These are phyloP conservation scores for Aspergillus chevalieri DNA, from an alignment of 2,329 filamentous ascomycete species.

Conservation along the genomic window DNA sequence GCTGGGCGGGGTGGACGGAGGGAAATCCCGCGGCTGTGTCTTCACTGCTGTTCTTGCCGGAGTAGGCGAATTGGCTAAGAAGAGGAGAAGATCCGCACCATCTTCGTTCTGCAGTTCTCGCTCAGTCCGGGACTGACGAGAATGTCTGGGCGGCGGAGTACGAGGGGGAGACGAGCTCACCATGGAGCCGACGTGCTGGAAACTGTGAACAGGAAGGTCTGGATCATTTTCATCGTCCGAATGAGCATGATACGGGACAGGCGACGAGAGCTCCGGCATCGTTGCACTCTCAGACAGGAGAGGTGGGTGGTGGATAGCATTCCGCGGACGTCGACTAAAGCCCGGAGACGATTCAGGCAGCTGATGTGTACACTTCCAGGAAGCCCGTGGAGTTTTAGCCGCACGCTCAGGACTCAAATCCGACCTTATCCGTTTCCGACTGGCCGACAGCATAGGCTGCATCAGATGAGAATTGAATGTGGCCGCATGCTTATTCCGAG, in stretches of 20 bases:
- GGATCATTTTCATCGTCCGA: conserved; percentile 76
- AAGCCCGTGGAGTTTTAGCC: conserved; percentile 55
- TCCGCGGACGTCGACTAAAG: conserved; percentile 70
- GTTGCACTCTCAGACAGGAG: conserved; percentile 73
- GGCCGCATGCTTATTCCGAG: conserved; percentile 38
- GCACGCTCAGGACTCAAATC: conserved; percentile 50
- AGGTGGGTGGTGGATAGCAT: conserved; percentile 46
- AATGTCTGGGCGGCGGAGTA: conserved; percentile 63
- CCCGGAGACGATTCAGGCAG: conserved; percentile 82
- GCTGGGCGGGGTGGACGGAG: conserved; percentile 70
- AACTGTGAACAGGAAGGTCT: conserved; percentile 57
- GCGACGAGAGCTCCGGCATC: conserved; percentile 58
- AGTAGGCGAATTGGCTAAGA: conserved; percentile 85
- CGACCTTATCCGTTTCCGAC: conserved; percentile 65
- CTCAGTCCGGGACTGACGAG: conserved; percentile 45
- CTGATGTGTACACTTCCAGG: conserved; percentile 72
- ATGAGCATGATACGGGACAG: conserved; percentile 24
- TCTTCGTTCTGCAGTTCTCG: conserved; percentile 62
- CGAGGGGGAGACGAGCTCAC: conserved; percentile 74
- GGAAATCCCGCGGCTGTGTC: conserved; percentile 45
- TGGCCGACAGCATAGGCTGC: conserved; percentile 43
- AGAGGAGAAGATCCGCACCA: conserved; percentile 72
- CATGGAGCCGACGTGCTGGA: conserved; percentile 42
- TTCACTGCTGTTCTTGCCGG: conserved; percentile 59
- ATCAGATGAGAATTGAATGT: conserved; percentile 39